Conservation (phyloP, 495 filamentous ascomycete species). For the Podospora anserina region DNA sequence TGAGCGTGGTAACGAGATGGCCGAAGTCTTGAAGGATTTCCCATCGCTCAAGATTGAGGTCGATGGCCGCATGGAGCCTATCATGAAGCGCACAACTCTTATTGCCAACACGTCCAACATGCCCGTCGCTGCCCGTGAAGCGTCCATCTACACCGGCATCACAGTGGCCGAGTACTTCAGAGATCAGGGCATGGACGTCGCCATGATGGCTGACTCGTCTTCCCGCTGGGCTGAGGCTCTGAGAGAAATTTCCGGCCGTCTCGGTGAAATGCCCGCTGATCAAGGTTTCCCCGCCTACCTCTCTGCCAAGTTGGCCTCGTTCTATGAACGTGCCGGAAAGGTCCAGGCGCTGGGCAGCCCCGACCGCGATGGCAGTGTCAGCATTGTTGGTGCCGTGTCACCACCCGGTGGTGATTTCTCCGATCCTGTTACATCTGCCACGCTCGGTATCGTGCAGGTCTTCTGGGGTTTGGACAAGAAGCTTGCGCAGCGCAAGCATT, state of each 20-base stretch:
- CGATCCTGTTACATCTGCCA: constrained; percentile 92
- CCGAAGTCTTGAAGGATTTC: constrained; percentile 99
- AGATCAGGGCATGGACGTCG: constrained; percentile 95
- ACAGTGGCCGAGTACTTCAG: constrained; percentile 98
- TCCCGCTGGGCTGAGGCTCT: constrained; percentile 98
- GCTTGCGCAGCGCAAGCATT: constrained; percentile 97
- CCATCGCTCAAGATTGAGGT: constrained; percentile 90
- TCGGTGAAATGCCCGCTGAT: constrained; percentile 99
- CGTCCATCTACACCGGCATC: constrained; percentile 98
- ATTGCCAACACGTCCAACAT: constrained; percentile 99
- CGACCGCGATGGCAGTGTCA: constrained; percentile 83
- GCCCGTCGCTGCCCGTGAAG: constrained; percentile 97
- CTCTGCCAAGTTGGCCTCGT: constrained; percentile 92
- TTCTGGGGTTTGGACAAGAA: constrained; percentile 99
- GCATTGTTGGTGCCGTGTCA: constrained; percentile 96
- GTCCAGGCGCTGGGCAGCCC: constrained; percentile 83
- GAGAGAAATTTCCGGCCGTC: constrained; percentile 96
- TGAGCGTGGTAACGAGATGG: constrained; percentile 99
- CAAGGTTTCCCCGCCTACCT: constrained; percentile 99
- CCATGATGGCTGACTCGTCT: constrained; percentile 99
- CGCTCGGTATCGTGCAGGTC: constrained; percentile 96
- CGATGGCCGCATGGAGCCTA: constrained; percentile 89
- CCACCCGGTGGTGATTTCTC: constrained; percentile 99
- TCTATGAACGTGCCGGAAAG: constrained; percentile 97
- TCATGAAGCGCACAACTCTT: constrained; percentile 99